These are phyloP conservation scores for Polygonum maritimum DNA, from an alignment of 148 eudicot species.

Conservation along the genomic window DNA sequence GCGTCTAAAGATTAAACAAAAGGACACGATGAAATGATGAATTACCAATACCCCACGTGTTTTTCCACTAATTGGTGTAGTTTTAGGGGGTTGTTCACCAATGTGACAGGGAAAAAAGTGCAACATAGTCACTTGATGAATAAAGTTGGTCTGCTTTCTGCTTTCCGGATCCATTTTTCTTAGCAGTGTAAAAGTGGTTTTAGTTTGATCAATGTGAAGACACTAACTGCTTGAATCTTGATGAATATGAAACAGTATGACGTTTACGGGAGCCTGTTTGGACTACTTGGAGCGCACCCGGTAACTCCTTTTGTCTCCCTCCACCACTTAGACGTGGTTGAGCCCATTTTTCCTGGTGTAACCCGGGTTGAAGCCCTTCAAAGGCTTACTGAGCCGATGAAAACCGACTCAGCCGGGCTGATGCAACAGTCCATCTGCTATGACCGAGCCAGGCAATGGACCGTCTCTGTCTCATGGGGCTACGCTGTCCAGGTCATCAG, in stretches of 20 bases:
- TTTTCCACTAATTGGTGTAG: constrained; percentile 6
- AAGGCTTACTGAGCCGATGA: constrained; percentile 19
- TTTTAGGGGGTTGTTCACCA: not conserved
- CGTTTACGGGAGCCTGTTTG: constrained; percentile 28
- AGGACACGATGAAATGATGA: not conserved
- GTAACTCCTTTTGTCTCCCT: constrained; percentile 34
- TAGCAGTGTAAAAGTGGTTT: not conserved
- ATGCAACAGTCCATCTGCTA: constrained; percentile 42
- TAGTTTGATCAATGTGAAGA: not conserved
- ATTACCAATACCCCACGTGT: not conserved
- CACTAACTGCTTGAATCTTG: not conserved
- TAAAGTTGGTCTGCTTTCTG: not conserved
- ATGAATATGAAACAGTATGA: constrained; percentile 24
- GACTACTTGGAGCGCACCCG: constrained; percentile 31
- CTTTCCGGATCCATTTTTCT: not conserved
- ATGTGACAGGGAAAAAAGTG: not conserved
- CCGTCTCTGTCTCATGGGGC: constrained; percentile 36
- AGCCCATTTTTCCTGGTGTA: constrained; percentile 30
- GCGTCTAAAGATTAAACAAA: not conserved
- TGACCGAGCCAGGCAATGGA: constrained; percentile 28
- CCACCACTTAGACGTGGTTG: constrained; percentile 34
- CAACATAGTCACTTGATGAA: not conserved
- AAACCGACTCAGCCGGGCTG: constrained; percentile 26
- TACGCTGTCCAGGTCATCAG: constrained; percentile 28
- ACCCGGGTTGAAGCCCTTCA: constrained; percentile 23